Percentiles rank a stretch among this genome's conserved stretches.
These are phyloP conservation scores for Leccinum disarticulatum DNA, from an alignment of 768 basidiomycete genomes.

Conservation along the genomic window DNA sequence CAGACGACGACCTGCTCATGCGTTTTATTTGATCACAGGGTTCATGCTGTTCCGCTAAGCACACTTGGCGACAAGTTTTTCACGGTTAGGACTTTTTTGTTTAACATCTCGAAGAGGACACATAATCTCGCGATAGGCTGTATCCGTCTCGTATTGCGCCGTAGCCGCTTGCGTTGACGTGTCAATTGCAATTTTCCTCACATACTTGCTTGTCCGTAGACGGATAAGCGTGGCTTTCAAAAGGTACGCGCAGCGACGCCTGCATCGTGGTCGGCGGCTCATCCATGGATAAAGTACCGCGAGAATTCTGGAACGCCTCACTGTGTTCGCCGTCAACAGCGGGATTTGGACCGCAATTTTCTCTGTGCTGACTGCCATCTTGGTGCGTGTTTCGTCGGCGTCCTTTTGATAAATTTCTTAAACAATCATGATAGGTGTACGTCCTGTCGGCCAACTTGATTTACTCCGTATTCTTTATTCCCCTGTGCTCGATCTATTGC, in stretches of 20 bases:
- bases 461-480: neutral
- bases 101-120: neutral
- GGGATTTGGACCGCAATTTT: constrained; percentile 6
- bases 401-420: no score
- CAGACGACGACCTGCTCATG: neutral
- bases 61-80: neutral
- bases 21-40: neutral
- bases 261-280: neutral
- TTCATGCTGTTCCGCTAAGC: constrained; percentile 1
- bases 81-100: neutral
- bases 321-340: constrained; percentile 2
- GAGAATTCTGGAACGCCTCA: constrained; percentile 1
- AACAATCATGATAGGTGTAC: neutral
- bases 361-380: constrained; percentile 3
- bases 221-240: neutral
- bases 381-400: neutral
- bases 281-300: neutral
- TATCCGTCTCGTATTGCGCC: constrained; percentile 4
- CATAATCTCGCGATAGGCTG: neutral
- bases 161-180: constrained; percentile 1
- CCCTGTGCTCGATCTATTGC: constrained; percentile 1
- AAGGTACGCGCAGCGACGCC: neutral
- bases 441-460: neutral
- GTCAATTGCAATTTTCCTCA: neutral
- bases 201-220: neutral